A percentile compares a stretch with the other conserved stretches of the same genome.
Conservation (phyloP, 345 rosid genomes). For the Bretschneidera sinensis region DNA sequence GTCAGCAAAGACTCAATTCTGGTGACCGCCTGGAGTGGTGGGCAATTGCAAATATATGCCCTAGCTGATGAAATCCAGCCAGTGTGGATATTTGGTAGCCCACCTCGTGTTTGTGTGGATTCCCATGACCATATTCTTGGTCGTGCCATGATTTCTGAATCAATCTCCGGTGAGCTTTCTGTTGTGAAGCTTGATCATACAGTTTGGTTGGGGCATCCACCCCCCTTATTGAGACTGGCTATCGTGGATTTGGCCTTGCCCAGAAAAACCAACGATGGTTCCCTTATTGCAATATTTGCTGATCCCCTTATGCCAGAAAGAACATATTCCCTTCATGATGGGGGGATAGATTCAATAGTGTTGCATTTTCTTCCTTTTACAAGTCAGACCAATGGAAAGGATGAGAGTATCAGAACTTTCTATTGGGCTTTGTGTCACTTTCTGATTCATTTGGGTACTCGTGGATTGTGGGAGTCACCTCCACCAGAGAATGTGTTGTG, state of each 20-base stretch:
- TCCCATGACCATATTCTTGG: constrained; percentile 50
- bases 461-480: constrained; percentile 74
- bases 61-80: constrained; percentile 98
- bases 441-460: constrained; percentile 89
- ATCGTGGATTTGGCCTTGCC: constrained; percentile 93
- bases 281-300: constrained; percentile 43
- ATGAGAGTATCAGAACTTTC: constrained; percentile 57
- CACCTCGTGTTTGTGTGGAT: constrained; percentile 69
- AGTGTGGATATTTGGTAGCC: constrained; percentile 69
- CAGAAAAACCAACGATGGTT: constrained; percentile 35
- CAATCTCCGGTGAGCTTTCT: constrained; percentile 41
- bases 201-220: constrained; percentile 85
- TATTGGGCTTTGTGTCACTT: constrained; percentile 60
- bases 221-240: constrained; percentile 83
- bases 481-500: constrained; percentile 69
- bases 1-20: constrained; percentile 87
- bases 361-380: constrained; percentile 96
- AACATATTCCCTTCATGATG: constrained; percentile 67
- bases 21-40: constrained; percentile 96
- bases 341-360: constrained; percentile 83
- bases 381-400: constrained; percentile 65
- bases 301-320: constrained; percentile 89
- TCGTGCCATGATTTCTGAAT: constrained; percentile 93
- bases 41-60: constrained; percentile 90
- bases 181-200: constrained; percentile 50